Evolutionary conservation across 2,329 filamentous ascomycete species (phyloP).

Genomic region (Pseudogymnoascus sp.): DNA sequence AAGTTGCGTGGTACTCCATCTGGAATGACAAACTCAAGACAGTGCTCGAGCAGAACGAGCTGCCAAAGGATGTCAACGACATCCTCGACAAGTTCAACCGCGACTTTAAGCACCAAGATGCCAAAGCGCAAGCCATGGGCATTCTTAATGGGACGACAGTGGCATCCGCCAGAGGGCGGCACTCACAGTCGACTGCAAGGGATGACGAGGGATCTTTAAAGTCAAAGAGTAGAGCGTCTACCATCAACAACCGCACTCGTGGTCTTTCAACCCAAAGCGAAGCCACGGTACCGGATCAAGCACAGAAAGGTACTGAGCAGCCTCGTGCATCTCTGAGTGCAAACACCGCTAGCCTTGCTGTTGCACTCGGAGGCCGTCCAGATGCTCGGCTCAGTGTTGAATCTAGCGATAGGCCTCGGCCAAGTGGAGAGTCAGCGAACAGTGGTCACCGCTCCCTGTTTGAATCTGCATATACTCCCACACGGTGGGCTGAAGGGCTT

Average conservation of each 20-base stretch:
- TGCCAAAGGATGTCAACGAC: slow-evolving; percentile 60
- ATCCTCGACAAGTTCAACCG: slow-evolving; percentile 71
- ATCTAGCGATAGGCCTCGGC: slow-evolving; percentile 1
- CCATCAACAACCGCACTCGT: slow-evolving; percentile 38
- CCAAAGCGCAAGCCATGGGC: slow-evolving; percentile 60
- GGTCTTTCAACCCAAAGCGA: slow-evolving; percentile 57
- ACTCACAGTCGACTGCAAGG: slow-evolving; percentile 35
- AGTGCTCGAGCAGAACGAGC: slow-evolving; percentile 58
- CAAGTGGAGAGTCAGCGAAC: slow-evolving; percentile 3
- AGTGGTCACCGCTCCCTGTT: not conserved
- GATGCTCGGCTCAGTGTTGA: not conserved
- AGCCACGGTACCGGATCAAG: slow-evolving; percentile 35
- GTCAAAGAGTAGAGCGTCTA: slow-evolving; percentile 25
- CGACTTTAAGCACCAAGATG: slow-evolving; percentile 71
- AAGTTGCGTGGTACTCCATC: slow-evolving; percentile 72
- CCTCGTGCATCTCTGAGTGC: not conserved
- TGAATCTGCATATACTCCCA: not conserved
- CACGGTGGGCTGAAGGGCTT: slow-evolving; percentile 10
- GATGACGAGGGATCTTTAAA: slow-evolving; percentile 30
- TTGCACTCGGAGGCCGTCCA: not conserved
- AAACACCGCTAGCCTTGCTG: not conserved
- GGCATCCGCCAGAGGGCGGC: slow-evolving; percentile 15
- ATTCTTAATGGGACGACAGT: slow-evolving; percentile 65
- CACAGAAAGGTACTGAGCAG: not conserved
- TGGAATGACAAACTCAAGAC: slow-evolving; percentile 77